Conservation (phyloP, 768 basidiomycete species). For the Russula lepida region DNA sequence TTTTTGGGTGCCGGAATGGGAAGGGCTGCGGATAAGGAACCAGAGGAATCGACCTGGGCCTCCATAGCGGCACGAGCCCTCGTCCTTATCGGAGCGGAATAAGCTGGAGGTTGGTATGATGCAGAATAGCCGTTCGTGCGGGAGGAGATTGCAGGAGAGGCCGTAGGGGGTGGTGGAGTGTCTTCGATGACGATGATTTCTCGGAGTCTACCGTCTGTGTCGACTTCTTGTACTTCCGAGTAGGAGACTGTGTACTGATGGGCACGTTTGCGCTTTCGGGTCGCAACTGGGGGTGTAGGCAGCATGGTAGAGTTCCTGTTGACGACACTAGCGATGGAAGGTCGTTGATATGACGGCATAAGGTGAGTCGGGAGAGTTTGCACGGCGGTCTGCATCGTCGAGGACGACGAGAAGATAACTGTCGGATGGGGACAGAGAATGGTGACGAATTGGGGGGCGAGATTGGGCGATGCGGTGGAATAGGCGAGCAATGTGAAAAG, state of each 20-base stretch:
- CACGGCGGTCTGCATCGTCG: slow-evolving; percentile 66
- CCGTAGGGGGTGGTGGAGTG: slow-evolving; percentile 76
- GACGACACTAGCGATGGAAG: slow-evolving; percentile 37
- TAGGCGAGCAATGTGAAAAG: slow-evolving; percentile 21
- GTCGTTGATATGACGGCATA: slow-evolving; percentile 56
- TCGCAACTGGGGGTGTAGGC: slow-evolving; percentile 61
- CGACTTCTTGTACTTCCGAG: slow-evolving; percentile 83
- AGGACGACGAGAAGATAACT: slow-evolving; percentile 42
- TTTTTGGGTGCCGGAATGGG: slow-evolving; percentile 73
- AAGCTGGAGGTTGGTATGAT: slow-evolving; percentile 71
- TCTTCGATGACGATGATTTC: slow-evolving; percentile 93
- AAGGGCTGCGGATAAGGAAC: slow-evolving; percentile 51
- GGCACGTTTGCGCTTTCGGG: slow-evolving; percentile 77
- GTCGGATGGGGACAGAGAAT: slow-evolving; percentile 31
- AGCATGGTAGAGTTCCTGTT: slow-evolving; percentile 43
- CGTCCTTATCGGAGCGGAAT: slow-evolving; percentile 70
- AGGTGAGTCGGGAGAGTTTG: slow-evolving; percentile 55
- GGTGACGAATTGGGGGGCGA: slow-evolving; percentile 22
- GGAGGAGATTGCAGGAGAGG: slow-evolving; percentile 60
- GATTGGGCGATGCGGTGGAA: slow-evolving; percentile 16
- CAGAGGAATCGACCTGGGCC: slow-evolving; percentile 66
- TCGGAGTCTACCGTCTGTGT: slow-evolving; percentile 62
- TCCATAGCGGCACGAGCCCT: slow-evolving; percentile 82
- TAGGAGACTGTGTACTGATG: slow-evolving; percentile 78
- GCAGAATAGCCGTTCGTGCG: slow-evolving; percentile 65